Evolutionary conservation across 148 eudicot genomes (phyloP).

Genomic region (Fagopyrum esculentum): DNA sequence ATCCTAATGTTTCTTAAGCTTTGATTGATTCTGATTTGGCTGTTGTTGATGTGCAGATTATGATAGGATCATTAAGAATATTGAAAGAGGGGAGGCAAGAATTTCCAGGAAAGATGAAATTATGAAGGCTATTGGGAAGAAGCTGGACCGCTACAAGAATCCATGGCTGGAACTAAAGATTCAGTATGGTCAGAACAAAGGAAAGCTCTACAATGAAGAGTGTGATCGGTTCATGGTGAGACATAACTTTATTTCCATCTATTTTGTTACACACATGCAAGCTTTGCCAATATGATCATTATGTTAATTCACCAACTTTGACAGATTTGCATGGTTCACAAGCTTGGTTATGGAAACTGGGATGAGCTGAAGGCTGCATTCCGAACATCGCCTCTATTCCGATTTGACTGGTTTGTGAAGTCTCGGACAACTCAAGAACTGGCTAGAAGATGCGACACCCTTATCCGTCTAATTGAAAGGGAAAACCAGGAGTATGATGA

Average conservation of each 20-base stretch:
- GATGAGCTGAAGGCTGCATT: slow-evolving; percentile 98
- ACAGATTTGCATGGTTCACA: slow-evolving; percentile 96
- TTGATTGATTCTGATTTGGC: not conserved
- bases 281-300: not conserved
- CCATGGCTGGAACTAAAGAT: slow-evolving; percentile 96
- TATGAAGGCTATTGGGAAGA: slow-evolving; percentile 97
- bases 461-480: slow-evolving; percentile 79
- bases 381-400: slow-evolving; percentile 80
- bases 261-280: not conserved
- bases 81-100: slow-evolving; percentile 99
- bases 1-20: not conserved
- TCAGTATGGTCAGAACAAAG: slow-evolving; percentile 99
- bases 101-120: slow-evolving; percentile 94
- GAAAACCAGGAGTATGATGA: slow-evolving; percentile 96
- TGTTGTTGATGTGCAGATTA: slow-evolving; percentile 46
- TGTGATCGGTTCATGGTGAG: slow-evolving; percentile 97
- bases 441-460: slow-evolving; percentile 96
- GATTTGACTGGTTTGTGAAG: slow-evolving; percentile 97
- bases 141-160: slow-evolving; percentile 87
- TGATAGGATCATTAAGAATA: slow-evolving; percentile 89
- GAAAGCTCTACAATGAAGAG: slow-evolving; percentile 97
- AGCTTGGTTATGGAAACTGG: slow-evolving; percentile 98
- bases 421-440: slow-evolving; percentile 98
- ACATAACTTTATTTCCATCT: slow-evolving; percentile 5
- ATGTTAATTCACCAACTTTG: not conserved